phyloP scores from a whole-genome alignment of 345 rosid genomes.

The Populus davidiana region DNA sequence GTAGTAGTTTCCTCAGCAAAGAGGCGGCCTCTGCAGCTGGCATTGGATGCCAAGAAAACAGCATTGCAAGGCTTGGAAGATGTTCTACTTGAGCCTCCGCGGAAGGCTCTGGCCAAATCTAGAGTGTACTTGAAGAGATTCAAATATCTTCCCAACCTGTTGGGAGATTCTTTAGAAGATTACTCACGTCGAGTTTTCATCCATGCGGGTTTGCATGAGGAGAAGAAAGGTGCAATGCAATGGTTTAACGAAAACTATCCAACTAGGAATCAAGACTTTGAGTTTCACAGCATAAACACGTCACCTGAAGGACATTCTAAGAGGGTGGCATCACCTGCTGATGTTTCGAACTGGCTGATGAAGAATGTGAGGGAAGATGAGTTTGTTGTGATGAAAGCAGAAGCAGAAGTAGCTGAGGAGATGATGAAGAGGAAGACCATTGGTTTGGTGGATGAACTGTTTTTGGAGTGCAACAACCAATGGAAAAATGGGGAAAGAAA shows the following conservation, averaged over 20 bases:
- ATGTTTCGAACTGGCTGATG: conserved; percentile 35
- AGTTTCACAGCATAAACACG: conserved; percentile 20
- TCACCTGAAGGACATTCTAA: conserved; percentile 8
- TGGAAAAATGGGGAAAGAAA: conserved; percentile 24
- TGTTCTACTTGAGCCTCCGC: conserved; percentile 41
- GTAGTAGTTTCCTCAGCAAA: neutral
- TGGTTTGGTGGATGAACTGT: conserved; percentile 42
- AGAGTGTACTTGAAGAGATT: conserved; percentile 16
- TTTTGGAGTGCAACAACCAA: conserved; percentile 40
- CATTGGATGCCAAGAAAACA: conserved; percentile 29
- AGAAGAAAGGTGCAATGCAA: conserved; percentile 9
- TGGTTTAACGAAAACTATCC: conserved; percentile 44
- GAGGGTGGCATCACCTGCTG: neutral
- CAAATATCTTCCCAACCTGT: conserved; percentile 38
- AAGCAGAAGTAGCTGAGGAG: conserved; percentile 42
- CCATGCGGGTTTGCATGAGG: conserved; percentile 21
- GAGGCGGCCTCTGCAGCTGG: conserved; percentile 28
- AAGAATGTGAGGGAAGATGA: conserved; percentile 38
- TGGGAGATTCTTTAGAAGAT: conserved; percentile 35
- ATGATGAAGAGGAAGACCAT: conserved; percentile 22
- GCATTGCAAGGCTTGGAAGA: conserved; percentile 39
- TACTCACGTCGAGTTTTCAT: conserved; percentile 33
- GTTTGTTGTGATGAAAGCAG: conserved; percentile 47
- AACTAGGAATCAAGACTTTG: conserved; percentile 30
- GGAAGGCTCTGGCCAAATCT: conserved; percentile 20